Base-by-base conservation (phyloP, 1,284 basidiomycete genomes). In the Cutaneotrichosporon mucoides region DNA sequence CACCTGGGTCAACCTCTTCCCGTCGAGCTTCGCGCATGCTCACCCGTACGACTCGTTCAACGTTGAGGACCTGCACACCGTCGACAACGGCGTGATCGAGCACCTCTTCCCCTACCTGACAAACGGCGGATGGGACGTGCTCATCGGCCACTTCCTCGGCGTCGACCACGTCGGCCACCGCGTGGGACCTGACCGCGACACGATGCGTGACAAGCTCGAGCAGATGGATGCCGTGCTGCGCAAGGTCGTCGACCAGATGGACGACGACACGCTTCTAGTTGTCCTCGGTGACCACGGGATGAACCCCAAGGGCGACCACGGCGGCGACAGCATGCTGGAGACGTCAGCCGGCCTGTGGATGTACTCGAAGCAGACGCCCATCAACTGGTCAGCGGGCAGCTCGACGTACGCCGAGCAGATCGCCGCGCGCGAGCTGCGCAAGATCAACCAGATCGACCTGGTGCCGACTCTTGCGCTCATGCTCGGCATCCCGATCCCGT, bases 231-330 rank as follows among this genome's bases (percentile, higher is more conserved):
- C 81, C n/a, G 86, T 96, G 1, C 79, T 98, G 4, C 74, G 78
- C 10, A 81, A 83, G 2, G 86, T 94, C 3, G 89, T 96, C 6
- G 74, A 76, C 2, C 61, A 78, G 54, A 52, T 84, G 54, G 87
- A 90, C 63, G 84, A 93, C 6, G 87, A 94, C 55, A 96, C 94
- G 0, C 81, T 99, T 0, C 82, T 99, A 2, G 84, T 99, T 48
- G 84, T 99, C 2, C 82, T 99, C 7, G 96, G 96, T 1, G 95
- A 99, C 72, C 96, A 99, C 72, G 95, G 96, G 0, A 99, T 99
- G 96, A 94, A 98, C 72, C 81, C 85, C 49, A 84, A 88, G 38
- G 96, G 96, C 7, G 95, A 99, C 68, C 95, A 99, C 69, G 95
- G 95, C 0, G 95, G 96, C 1, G 96, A 98, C 70, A 87, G 88